phyloP scores from a whole-genome alignment of 306 rosid species.

The Cucumis melo region DNA sequence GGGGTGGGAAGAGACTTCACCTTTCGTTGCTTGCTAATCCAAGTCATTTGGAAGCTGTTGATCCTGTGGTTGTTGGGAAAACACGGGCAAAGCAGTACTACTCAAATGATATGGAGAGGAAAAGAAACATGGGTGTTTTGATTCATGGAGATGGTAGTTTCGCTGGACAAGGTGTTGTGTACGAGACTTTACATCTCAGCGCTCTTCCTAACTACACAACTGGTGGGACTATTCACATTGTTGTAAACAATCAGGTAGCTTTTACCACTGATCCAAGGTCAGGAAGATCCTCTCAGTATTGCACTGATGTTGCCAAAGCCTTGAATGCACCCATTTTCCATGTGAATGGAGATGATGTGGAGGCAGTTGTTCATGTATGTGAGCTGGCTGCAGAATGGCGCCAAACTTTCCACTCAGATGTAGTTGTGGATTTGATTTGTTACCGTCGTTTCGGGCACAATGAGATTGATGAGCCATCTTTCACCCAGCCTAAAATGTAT shows the following conservation, averaged over 20 bases:
- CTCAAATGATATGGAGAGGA: constrained; percentile 52
- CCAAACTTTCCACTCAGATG: constrained; percentile 89
- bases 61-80: constrained; percentile 86
- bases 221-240: constrained; percentile 90
- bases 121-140: constrained; percentile 65
- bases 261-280: constrained; percentile 81
- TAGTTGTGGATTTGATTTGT: constrained; percentile 86
- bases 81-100: constrained; percentile 86
- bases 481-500: constrained; percentile 93
- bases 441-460: constrained; percentile 95
- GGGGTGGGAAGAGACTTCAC: constrained; percentile 76
- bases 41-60: constrained; percentile 88
- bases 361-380: constrained; percentile 88
- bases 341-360: constrained; percentile 88
- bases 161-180: constrained; percentile 97
- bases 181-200: constrained; percentile 87
- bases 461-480: constrained; percentile 94
- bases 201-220: constrained; percentile 88
- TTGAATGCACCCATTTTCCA: constrained; percentile 82
- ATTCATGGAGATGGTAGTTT: constrained; percentile 98
- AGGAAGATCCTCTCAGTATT: constrained; percentile 85
- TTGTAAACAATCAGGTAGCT: constrained; percentile 92
- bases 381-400: constrained; percentile 99
- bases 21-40: constrained; percentile 88
- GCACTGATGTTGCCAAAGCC: constrained; percentile 97